Evolutionary conservation across 139 green algal genomes (phyloP), one percentile per base, ranked within the genome.

Genomic region (Prasinococcaceae sp.): DNA sequence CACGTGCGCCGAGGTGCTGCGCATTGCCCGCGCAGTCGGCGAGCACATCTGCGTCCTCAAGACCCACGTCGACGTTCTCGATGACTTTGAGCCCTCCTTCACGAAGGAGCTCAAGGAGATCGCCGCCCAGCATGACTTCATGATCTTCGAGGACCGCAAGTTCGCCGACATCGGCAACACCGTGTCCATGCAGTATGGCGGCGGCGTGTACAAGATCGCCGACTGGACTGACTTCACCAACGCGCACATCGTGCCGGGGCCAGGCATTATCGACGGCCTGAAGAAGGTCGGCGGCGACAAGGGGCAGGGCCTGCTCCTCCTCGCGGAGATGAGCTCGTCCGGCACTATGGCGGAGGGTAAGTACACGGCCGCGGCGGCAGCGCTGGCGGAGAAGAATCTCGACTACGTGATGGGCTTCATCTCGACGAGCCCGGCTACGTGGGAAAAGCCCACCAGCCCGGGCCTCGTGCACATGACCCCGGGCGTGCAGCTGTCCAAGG

Each of bases 401-500:
- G 92, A 99, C 64, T 98, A 95, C 75, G 92, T 99, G 36, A 96
- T 97, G 72, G 92, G 92, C 30, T 99, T 92, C 80, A 99, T 99
- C 58, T 93, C 78, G 0, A 68, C 84, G 39, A 83, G 81, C 12
- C 90, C 92, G 2, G 70, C 78, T 14, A 50, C 48, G 8, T 99
- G 92, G 92, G 56, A 63, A 10, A 47, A 48, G 42, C n/a, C 42
- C 30, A 24, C 40, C 26, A 24, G 22, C 35, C 44, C 65, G 72
- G 84, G 82, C 23, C 66, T 97, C 23, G 80, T 98, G 16, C 87
- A 98, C 69, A 98, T 99, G 92, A 99, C 92, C 2, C 92, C 92
- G 1, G 92, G 92, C 3, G 86, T 99, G 44, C 84, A 96, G 76
- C 61, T 99, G 55, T 61, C 70, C 0, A 69, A 59, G 14, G 88